Evolutionary conservation across 176 grass and related monocot species (phyloP), one percentile per base, ranked within the genome.

Genomic region (Poa pratensis): DNA sequence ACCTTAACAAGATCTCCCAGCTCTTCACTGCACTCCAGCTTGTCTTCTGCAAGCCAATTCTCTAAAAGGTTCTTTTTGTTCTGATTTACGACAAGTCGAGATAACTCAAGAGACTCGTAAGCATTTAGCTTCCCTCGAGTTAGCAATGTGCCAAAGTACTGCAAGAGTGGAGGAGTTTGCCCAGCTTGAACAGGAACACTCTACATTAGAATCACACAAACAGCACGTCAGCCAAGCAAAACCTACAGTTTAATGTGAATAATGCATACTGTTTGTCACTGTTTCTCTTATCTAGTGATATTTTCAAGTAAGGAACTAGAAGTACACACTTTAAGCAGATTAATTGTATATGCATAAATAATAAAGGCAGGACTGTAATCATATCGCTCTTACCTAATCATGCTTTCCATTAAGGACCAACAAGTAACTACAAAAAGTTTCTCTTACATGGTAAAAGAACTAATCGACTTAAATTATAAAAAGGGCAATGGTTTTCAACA

Each of bases 11-110:
- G 95, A 88, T 98, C 95, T 76, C 93, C 92, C 57, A 98, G 80
- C 84, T 98, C 95, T 86, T 98, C 95, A 74, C 93, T 95, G 62
- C 95, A 98, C 63, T 98, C 93, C 22, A 98, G 89, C 85, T 98
- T 98, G 60, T 98, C 93, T 85, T 98, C 93, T 1, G 95, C 92
- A 72, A 98, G 80, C 95, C 93, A 98, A 46, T 95, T 98, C 58
- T 98, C 93, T 34, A 99, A 76, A 42, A 98, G 93, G 50, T 98
- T 98, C 83, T 95, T 95, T 92, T 98, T 95, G 85, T 95, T 98
- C 89, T 98, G 93, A 87, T 98, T 98, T 27, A 95, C 95, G 72
- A 98, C 93, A 73, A 98, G 93, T 60, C 93, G 93, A 87, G 93
- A 98, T 69, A 98, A 78, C 76, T 92, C 91, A 69, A 95, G 88